Evolutionary conservation across 2,329 filamentous ascomycete species (phyloP).

Genomic region (Phyllosticta citriasiana): DNA sequence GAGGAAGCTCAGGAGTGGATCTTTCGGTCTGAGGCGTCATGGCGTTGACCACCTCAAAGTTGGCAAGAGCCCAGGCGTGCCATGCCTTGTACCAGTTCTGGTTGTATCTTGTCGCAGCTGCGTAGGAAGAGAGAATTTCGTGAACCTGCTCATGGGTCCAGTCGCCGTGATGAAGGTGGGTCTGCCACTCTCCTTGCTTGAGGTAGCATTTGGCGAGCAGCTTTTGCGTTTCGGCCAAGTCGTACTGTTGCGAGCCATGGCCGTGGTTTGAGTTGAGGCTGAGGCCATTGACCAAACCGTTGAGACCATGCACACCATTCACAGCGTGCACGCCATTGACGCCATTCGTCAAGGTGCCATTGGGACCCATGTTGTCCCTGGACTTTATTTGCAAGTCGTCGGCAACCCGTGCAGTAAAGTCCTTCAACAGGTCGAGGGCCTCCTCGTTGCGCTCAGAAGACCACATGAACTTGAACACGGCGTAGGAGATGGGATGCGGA

Average conservation of each 20-base stretch:
- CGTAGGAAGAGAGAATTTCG: conserved; percentile 85
- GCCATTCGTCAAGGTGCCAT: conserved; percentile 31
- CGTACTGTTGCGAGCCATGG: conserved; percentile 17
- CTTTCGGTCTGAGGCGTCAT: conserved; percentile 58
- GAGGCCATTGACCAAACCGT: conserved; percentile 39
- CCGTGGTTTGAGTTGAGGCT: conserved; percentile 32
- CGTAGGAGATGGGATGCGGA: conserved; percentile 79
- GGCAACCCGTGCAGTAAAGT: conserved; percentile 51
- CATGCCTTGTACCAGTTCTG: conserved; percentile 97
- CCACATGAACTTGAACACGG: conserved; percentile 97
- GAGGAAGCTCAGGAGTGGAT: conserved; percentile 48
- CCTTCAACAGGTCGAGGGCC: conserved; percentile 47
- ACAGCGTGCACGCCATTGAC: conserved; percentile 34
- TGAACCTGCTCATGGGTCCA: conserved; percentile 82
- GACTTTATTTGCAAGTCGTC: conserved; percentile 44
- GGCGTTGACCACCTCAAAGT: conserved; percentile 93
- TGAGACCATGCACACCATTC: conserved; percentile 36
- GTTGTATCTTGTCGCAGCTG: conserved; percentile 86
- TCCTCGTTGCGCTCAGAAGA: conserved; percentile 44
- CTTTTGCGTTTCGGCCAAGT: conserved; percentile 48
- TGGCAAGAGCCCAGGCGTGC: conserved; percentile 97
- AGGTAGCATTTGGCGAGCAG: conserved; percentile 92
- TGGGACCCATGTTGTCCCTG: conserved; percentile 23
- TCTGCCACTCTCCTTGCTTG: conserved; percentile 93
- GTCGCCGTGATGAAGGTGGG: conserved; percentile 71